phyloP scores from a whole-genome alignment of 2,329 filamentous ascomycete species.

The Verticillium longisporum region DNA sequence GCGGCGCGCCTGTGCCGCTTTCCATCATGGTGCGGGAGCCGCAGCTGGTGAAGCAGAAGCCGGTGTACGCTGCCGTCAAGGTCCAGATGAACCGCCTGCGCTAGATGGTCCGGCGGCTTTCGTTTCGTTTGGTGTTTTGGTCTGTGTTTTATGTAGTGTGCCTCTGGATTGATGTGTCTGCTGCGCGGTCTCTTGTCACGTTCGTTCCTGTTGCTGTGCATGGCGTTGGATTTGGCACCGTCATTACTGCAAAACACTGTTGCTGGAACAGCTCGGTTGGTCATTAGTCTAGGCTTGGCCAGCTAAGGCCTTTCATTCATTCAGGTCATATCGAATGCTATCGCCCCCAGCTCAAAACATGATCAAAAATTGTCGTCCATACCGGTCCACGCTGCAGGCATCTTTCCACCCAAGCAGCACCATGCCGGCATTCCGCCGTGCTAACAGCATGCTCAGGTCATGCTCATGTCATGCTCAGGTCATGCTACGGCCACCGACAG shows the following conservation, averaged over 20 bases:
- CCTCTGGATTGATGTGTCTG: not conserved
- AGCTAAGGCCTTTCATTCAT: conserved; percentile 8
- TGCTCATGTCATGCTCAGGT: too few species aligned
- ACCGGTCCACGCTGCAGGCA: too few species aligned
- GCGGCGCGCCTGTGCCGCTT: conserved; percentile 52
- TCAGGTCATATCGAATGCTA: not conserved
- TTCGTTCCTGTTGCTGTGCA: not conserved
- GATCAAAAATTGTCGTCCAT: not conserved
- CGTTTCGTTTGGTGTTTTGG: not conserved
- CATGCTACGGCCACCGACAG: too few species aligned
- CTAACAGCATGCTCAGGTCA: too few species aligned
- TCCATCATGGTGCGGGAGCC: conserved; percentile 82
- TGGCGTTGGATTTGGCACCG: not conserved
- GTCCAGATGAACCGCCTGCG: conserved; percentile 23
- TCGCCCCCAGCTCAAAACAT: not conserved
- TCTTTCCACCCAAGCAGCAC: too few species aligned
- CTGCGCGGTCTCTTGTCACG: not conserved
- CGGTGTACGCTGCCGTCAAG: conserved; percentile 20
- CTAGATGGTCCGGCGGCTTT: conserved; percentile 8
- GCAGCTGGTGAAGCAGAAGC: conserved; percentile 14
- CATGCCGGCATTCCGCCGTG: too few species aligned
- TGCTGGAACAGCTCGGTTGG: conserved; percentile 4
- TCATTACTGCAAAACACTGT: not conserved
- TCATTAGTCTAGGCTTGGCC: conserved; percentile 10
- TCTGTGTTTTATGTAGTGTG: not conserved